Conservation (phyloP, 2,329 filamentous ascomycete genomes). For the Hypomyces perniciosus region DNA sequence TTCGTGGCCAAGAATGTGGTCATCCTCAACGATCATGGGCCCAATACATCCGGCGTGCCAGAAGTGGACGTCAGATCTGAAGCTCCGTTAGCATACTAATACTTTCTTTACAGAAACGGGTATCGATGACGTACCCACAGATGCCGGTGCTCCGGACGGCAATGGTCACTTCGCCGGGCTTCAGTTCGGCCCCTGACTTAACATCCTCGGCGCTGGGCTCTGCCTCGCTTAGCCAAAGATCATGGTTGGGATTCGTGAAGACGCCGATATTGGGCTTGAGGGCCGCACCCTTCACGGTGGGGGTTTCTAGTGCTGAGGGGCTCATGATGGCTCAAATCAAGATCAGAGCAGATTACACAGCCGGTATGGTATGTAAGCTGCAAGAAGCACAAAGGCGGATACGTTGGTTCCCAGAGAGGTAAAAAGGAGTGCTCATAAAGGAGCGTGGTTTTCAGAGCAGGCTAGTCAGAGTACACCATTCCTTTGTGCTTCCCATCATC, state of each 20-base stretch:
- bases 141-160: conserved; percentile 93
- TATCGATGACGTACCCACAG: conserved; percentile 61
- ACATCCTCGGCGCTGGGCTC: conserved; percentile 71
- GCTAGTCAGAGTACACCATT: too few relatives aligned
- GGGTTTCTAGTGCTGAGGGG: conserved; percentile 28
- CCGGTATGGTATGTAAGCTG: not conserved
- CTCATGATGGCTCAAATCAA: conserved; percentile 23
- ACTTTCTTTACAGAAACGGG: not conserved
- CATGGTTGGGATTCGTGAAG: conserved; percentile 88
- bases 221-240: conserved; percentile 81
- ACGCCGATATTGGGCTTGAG: conserved; percentile 86
- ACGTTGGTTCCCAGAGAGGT: too few relatives aligned
- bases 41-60: conserved; percentile 95
- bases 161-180: conserved; percentile 78
- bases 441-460: too few relatives aligned
- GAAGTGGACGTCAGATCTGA: conserved; percentile 89
- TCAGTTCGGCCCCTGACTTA: conserved; percentile 59
- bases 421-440: too few relatives aligned
- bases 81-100: not conserved
- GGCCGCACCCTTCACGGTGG: conserved; percentile 17
- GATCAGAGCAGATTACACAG: too few relatives aligned
- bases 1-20: conserved; percentile 93
- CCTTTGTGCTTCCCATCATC: too few relatives aligned
- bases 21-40: conserved; percentile 84
- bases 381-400: too few relatives aligned